phyloP scores from a whole-genome alignment of 768 basidiomycete genomes.

The Amanita inopinata region DNA sequence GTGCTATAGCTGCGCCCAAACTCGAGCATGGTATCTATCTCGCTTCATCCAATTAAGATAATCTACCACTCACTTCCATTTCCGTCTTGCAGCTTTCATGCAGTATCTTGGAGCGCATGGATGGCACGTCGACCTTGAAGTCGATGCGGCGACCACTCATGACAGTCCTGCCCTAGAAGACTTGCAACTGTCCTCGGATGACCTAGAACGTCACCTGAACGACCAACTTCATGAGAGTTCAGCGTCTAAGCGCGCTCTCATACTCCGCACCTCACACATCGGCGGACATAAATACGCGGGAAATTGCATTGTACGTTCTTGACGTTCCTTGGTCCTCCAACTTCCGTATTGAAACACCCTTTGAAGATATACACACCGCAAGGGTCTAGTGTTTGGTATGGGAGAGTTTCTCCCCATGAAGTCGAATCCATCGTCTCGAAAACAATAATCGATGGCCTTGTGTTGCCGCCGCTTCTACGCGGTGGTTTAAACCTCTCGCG shows the following conservation, averaged over 20 bases:
- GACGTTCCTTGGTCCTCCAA: background rate
- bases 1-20: slow-evolving; percentile 77
- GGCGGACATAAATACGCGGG: slow-evolving; percentile 93
- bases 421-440: slow-evolving; percentile 78
- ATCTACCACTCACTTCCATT: slow-evolving; percentile 8
- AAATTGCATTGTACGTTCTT: slow-evolving; percentile 69
- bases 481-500: slow-evolving; percentile 74
- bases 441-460: slow-evolving; percentile 76
- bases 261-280: slow-evolving; percentile 82
- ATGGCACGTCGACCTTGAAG: slow-evolving; percentile 69
- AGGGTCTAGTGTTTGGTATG: slow-evolving; percentile 88
- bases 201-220: slow-evolving; percentile 45
- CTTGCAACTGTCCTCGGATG: slow-evolving; percentile 37
- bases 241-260: slow-evolving; percentile 59
- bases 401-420: slow-evolving; percentile 85
- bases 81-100: slow-evolving; percentile 52
- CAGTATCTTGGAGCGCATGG: slow-evolving; percentile 53
- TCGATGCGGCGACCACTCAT: slow-evolving; percentile 45
- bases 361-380: slow-evolving; percentile 76
- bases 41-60: slow-evolving; percentile 11
- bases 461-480: slow-evolving; percentile 78
- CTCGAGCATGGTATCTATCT: slow-evolving; percentile 55
- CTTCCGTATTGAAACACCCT: slow-evolving; percentile 4
- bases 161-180: slow-evolving; percentile 54
- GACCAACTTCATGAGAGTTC: slow-evolving; percentile 43